Percentiles rank a stretch among this genome's conserved stretches.
phyloP scores from a whole-genome alignment of 257 asterid species.

The Avicennia marina region DNA sequence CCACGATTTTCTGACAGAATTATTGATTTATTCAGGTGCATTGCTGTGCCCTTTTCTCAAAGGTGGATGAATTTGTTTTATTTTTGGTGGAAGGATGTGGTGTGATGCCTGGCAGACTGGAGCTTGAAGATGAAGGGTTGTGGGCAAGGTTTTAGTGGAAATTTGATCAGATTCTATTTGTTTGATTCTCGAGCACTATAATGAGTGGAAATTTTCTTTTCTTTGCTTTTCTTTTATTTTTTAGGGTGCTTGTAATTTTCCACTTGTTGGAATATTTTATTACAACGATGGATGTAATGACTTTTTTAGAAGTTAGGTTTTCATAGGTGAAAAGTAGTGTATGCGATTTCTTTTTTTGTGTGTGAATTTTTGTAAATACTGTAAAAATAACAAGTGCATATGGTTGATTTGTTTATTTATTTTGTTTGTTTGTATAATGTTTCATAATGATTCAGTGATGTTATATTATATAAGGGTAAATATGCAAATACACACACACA shows the following conservation, averaged over 20 bases:
- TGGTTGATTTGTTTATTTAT: no score
- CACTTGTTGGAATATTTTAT: not conserved
- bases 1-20: constrained; percentile 30
- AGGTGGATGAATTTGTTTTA: constrained; percentile 8
- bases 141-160: constrained; percentile 48
- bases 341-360: no score
- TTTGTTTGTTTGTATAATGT: no score
- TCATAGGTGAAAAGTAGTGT: no score
- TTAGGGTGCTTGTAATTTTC: constrained; percentile 3
- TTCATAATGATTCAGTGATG: no score
- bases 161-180: constrained; percentile 39
- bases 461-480: no score
- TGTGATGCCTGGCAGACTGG: constrained; percentile 23
- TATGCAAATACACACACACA: no score
- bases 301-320: not conserved
- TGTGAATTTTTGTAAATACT: no score
- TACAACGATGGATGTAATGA: no score
- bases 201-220: no score
- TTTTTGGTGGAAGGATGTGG: constrained; percentile 33
- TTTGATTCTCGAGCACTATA: constrained; percentile 18
- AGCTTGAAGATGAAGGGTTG: constrained; percentile 22
- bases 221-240: no score
- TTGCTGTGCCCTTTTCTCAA: constrained; percentile 1
- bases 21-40: constrained; percentile 14
- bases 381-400: no score